These are phyloP conservation scores for Neonectria magnoliae DNA, from an alignment of 2,329 filamentous ascomycete species.

Conservation along the genomic window DNA sequence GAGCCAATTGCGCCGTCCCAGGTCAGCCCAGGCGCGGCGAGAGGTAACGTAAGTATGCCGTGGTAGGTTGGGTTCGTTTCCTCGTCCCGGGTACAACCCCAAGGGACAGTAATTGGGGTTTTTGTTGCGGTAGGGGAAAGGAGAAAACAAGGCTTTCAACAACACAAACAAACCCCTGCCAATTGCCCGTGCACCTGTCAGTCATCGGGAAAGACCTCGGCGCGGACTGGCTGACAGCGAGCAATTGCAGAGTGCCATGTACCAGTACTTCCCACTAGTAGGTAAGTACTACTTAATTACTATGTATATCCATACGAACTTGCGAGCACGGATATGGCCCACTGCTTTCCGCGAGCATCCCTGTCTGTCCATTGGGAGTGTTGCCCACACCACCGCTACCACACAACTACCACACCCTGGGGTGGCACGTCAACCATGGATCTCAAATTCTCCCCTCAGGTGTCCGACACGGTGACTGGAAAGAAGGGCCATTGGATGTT, in stretches of 20 bases:
- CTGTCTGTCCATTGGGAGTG: constrained; percentile 2
- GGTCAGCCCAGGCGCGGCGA: background rate
- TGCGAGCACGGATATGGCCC: background rate
- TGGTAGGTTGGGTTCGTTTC: no score
- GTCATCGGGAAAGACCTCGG: background rate
- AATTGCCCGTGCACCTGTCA: background rate
- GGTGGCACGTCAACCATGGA: constrained; percentile 6
- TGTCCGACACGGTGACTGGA: constrained; percentile 2
- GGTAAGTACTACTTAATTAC: no score
- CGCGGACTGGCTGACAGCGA: background rate
- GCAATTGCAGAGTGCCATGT: constrained; percentile 6
- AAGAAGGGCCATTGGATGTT: background rate
- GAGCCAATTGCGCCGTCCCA: background rate
- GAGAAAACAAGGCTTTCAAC: no score
- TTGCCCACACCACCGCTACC: constrained; percentile 13
- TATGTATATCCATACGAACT: no score
- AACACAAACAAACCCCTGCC: background rate
- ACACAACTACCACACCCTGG: background rate
- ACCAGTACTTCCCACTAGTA: background rate
- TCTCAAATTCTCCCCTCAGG: constrained; percentile 17
- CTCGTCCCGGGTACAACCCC: background rate
- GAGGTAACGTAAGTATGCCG: no score
- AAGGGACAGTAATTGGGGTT: background rate
- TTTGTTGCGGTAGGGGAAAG: background rate
- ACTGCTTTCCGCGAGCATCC: constrained; percentile 1